Conservation (phyloP, 1,139 yeast genomes). For the Geotrichum macrosporum region DNA sequence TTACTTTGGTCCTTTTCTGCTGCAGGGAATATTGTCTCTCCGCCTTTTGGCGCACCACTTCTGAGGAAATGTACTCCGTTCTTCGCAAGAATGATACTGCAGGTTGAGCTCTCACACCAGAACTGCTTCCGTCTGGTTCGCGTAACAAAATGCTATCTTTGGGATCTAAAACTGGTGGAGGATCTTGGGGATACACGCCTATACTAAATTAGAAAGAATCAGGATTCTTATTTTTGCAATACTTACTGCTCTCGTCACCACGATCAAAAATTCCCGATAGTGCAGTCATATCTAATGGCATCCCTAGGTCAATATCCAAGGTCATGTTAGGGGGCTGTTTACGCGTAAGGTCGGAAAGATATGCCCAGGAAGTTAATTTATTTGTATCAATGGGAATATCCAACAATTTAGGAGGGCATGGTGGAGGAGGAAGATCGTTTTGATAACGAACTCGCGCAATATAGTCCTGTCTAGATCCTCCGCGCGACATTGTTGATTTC, state of each 20-base stretch:
- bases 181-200: conserved; percentile 22
- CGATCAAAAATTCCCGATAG: conserved; percentile 67
- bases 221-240: conserved; percentile 25
- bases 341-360: conserved; percentile 68
- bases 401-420: conserved; percentile 81
- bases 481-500: conserved; percentile 26
- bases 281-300: conserved; percentile 69
- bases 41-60: conserved; percentile 30
- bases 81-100: conserved; percentile 84
- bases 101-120: conserved; percentile 50
- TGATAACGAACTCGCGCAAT: conserved; percentile 81
- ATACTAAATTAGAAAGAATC: conserved; percentile 14
- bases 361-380: conserved; percentile 53
- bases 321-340: conserved; percentile 68
- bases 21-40: conserved; percentile 21
- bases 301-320: conserved; percentile 70
- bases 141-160: conserved; percentile 71
- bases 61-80: conserved; percentile 76
- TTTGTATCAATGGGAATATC: conserved; percentile 46
- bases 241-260: conserved; percentile 49
- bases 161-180: conserved; percentile 53
- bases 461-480: conserved; percentile 61
- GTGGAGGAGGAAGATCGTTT: conserved; percentile 90
- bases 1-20: conserved; percentile 29
- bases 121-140: conserved; percentile 56